A percentile compares a stretch with the other conserved stretches of the same genome.
Evolutionary conservation across 1,284 basidiomycete species (phyloP).

Genomic region (Ganoderma meredithae): DNA sequence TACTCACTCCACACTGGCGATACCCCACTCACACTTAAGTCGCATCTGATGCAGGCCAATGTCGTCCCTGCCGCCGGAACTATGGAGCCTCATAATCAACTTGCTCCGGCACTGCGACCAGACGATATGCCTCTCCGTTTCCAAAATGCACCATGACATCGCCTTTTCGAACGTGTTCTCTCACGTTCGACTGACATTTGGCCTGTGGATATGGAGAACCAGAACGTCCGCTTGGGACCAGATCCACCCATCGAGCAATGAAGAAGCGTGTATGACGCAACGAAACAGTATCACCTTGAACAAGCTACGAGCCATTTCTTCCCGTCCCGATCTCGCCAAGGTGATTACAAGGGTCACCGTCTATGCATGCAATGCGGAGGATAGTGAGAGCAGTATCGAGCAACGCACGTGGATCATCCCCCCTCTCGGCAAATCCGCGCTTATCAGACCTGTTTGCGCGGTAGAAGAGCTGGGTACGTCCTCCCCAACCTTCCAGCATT

Average conservation of each 20-base stretch:
- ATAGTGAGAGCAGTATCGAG: background rate
- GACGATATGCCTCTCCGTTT: conserved; percentile 8
- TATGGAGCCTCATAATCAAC: background rate
- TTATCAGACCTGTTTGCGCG: background rate
- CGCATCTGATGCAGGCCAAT: background rate
- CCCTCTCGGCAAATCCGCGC: background rate
- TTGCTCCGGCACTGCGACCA: background rate
- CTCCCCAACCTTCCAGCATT: background rate
- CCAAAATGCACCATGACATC: background rate
- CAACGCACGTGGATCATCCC: background rate
- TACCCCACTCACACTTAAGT: background rate
- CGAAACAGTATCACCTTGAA: background rate
- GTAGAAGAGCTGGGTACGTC: background rate
- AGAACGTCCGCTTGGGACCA: background rate
- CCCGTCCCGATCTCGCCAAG: background rate
- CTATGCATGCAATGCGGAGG: background rate
- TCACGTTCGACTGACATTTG: conserved; percentile 3
- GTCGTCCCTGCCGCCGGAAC: conserved; percentile 5
- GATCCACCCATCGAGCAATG: background rate
- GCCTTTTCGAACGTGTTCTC: conserved; percentile 8
- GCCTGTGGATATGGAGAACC: conserved; percentile 2
- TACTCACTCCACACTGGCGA: background rate
- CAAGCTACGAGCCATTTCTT: background rate
- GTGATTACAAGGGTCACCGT: background rate
- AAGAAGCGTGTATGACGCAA: background rate